Base-by-base conservation (phyloP, 306 rosid species). In the Gleditsia sinensis region DNA sequence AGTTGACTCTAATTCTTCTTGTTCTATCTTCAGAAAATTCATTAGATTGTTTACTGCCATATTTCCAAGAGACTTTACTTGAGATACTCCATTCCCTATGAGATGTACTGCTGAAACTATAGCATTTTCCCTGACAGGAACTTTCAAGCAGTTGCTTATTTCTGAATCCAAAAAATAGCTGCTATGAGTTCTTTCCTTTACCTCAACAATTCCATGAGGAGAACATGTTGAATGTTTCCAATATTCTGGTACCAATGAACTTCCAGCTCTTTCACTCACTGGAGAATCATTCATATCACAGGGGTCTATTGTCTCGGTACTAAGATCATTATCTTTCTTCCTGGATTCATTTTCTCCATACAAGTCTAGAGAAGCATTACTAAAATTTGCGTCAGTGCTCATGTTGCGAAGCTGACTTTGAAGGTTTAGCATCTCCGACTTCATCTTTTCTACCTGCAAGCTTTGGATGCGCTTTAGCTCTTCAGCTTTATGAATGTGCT, bases 371-470 rank as follows among this genome's bases (percentile, higher is more conserved):
- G 96, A 82, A 74, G 85, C 24, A 46, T 80, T 75, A 70, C 85
- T 72, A 24, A 80, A 81, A 49, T 86, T 80, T 20, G 84, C 77
- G 71, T 69, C 74, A 63, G 86, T 66, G 83, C 83, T 87, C 83
- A 77, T 70, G 73, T 81, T 84, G 72, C 87, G 87, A 65, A 86
- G 95, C 83, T 84, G 90, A 75, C 69, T 80, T 82, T 93, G 93
- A 80, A 89, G 81, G 86, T 89, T 93, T 54, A 85, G 88, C 97
- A 93, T 89, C 89, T 93, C 96, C 7, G 97, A 87, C 77, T 93
- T 93, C 92, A 93, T 93, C 86, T 93, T 93, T 73, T 93, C 98
- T 37, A 91, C 98, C 82, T 93, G 98, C 85, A 93, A 77, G 83
- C 91, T 93, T 32, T 93, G 89, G 64, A 78, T 88, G 69, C 60